phyloP scores from a whole-genome alignment of 768 basidiomycete genomes.

The Psilocybe tampanensis region DNA sequence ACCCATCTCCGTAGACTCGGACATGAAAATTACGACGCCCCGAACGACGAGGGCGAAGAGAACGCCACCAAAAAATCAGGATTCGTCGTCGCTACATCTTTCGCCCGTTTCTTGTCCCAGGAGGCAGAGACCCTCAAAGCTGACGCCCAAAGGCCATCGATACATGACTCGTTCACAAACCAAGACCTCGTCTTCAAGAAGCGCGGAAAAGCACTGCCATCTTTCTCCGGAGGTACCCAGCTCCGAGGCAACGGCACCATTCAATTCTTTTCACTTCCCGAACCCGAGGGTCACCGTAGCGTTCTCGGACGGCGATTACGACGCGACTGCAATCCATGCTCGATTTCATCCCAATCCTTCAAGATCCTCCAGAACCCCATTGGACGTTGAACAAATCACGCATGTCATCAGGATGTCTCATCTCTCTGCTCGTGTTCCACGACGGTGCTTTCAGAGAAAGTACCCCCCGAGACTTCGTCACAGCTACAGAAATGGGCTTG shows the following conservation, averaged over 20 bases:
- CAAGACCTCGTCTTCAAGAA: not conserved
- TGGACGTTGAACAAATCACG: not conserved
- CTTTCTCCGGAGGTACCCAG: not conserved
- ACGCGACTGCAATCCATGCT: not conserved
- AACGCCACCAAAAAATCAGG: no score
- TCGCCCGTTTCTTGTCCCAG: no score
- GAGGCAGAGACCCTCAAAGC: no score
- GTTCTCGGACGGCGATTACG: conserved; percentile 4
- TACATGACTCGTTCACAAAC: not conserved
- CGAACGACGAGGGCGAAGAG: no score
- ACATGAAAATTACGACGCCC: no score
- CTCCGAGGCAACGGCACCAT: not conserved
- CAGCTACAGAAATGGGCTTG: not conserved
- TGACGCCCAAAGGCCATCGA: no score
- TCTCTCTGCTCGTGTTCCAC: not conserved
- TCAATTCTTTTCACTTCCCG: not conserved
- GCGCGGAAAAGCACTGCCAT: not conserved
- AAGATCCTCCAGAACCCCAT: no score
- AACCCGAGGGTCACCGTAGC: not conserved
- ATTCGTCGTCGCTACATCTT: no score
- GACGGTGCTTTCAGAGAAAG: not conserved
- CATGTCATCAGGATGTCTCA: not conserved
- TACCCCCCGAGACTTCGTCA: not conserved
- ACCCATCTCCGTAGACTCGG: no score
- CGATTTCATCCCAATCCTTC: not conserved